phyloP scores from a whole-genome alignment of 345 rosid species.

The Hypericum androsaemum region DNA sequence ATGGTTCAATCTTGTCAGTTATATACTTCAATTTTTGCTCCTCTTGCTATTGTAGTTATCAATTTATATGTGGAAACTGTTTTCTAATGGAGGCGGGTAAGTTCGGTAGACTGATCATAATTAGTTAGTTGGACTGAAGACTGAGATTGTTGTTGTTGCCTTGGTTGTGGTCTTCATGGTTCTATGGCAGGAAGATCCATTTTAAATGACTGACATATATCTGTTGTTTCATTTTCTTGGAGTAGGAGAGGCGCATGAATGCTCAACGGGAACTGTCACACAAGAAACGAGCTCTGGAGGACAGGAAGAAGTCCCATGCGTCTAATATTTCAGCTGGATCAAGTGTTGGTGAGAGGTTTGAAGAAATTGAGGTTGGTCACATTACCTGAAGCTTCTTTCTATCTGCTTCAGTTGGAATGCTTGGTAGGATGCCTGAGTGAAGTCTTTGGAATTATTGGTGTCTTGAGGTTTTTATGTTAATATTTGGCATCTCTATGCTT shows the following conservation, averaged over 20 bases:
- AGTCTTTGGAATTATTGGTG: no score
- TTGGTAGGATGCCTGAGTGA: background rate
- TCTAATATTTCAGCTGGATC: slow-evolving; percentile 40
- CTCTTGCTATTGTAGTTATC: no score
- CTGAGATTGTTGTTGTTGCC: no score
- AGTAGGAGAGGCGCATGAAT: slow-evolving; percentile 45
- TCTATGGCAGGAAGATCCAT: background rate
- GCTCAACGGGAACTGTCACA: slow-evolving; percentile 37
- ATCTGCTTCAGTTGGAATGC: background rate
- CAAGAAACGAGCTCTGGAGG: slow-evolving; percentile 49
- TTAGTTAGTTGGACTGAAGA: no score
- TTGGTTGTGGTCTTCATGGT: background rate
- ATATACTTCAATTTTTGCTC: no score
- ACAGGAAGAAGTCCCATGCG: slow-evolving; percentile 40
- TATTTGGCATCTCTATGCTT: no score
- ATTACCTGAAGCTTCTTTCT: background rate
- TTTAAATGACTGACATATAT: background rate
- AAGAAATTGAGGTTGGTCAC: slow-evolving; percentile 67
- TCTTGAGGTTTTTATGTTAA: no score
- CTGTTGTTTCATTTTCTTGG: slow-evolving; percentile 11
- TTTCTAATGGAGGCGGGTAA: no score
- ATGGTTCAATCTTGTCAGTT: no score
- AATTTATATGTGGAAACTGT: no score
- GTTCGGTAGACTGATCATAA: no score
- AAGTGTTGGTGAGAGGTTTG: slow-evolving; percentile 62